A percentile compares a stretch with the other conserved stretches of the same genome.
Conservation (phyloP, 192 early-diverging fungal species). For the Coemansia nantahalensis region DNA sequence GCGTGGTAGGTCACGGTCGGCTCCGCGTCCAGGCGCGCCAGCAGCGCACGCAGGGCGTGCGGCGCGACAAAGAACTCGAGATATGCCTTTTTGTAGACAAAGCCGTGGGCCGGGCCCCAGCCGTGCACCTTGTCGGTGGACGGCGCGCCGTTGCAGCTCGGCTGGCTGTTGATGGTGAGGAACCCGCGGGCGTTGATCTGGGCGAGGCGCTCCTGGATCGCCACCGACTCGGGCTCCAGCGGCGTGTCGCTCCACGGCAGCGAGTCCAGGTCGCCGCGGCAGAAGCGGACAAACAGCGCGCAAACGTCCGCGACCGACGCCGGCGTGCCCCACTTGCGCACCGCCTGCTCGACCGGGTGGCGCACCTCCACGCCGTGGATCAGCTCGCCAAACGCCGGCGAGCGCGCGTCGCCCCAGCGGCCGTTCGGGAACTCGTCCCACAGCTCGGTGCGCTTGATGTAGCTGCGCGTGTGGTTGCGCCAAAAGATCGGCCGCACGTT, state of each 20-base stretch:
- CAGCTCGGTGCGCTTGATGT: slow-evolving; percentile 85
- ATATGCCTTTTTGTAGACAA: slow-evolving; percentile 95
- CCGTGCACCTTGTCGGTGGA: slow-evolving; percentile 78
- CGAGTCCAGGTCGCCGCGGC: slow-evolving; percentile 68
- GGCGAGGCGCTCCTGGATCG: slow-evolving; percentile 66
- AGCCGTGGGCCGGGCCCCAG: slow-evolving; percentile 96
- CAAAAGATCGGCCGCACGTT: slow-evolving; percentile 99
- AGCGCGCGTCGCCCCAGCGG: slow-evolving; percentile 96
- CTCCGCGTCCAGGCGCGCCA: slow-evolving; percentile 55
- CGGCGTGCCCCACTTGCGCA: slow-evolving; percentile 81
- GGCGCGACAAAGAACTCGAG: slow-evolving; percentile 93
- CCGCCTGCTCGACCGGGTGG: slow-evolving; percentile 72
- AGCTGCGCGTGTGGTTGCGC: slow-evolving; percentile 91
- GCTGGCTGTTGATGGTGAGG: slow-evolving; percentile 95
- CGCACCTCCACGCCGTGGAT: slow-evolving; percentile 79
- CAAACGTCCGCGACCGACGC: slow-evolving; percentile 63
- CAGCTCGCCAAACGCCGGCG: slow-evolving; percentile 83
- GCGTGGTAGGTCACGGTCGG: slow-evolving; percentile 84
- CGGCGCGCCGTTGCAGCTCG: slow-evolving; percentile 84
- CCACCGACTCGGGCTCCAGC: slow-evolving; percentile 72
- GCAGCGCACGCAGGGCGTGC: slow-evolving; percentile 61
- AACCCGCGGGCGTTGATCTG: slow-evolving; percentile 80
- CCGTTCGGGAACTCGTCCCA: slow-evolving; percentile 99
- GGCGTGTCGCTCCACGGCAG: slow-evolving; percentile 92
- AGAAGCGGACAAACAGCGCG: slow-evolving; percentile 80